phyloP scores from a whole-genome alignment of 306 rosid genomes.

The Quercus rubra region DNA sequence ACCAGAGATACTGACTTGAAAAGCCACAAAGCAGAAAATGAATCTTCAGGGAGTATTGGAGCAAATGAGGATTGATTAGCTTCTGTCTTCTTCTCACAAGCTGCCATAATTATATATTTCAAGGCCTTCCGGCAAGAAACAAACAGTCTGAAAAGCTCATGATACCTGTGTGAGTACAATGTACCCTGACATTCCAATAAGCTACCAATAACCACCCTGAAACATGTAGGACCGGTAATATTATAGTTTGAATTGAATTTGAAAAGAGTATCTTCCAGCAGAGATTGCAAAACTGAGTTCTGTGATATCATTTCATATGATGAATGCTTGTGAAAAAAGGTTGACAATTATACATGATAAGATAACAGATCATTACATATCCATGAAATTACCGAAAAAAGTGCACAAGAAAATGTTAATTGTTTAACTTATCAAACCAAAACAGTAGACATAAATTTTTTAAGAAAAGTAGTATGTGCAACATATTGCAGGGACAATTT shows the following conservation, averaged over 20 bases:
- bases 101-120: slow-evolving; percentile 42
- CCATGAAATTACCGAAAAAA: not conserved
- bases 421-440: too few species aligned
- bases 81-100: slow-evolving; percentile 43
- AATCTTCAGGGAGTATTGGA: slow-evolving; percentile 40
- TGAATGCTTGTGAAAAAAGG: not conserved
- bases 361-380: not conserved
- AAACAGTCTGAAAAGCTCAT: slow-evolving; percentile 64
- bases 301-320: not conserved
- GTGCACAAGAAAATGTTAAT: not conserved
- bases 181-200: slow-evolving; percentile 39
- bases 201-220: slow-evolving; percentile 69
- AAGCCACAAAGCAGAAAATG: slow-evolving; percentile 64
- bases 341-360: not conserved
- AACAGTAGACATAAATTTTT: too few species aligned
- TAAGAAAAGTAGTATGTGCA: too few species aligned
- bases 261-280: slow-evolving; percentile 13
- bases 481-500: too few species aligned
- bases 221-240: slow-evolving; percentile 22
- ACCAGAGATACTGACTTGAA: slow-evolving; percentile 59
- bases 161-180: slow-evolving; percentile 25
- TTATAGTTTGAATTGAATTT: not conserved
- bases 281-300: slow-evolving; percentile 9
- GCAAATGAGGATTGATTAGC: slow-evolving; percentile 25
- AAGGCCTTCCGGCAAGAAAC: slow-evolving; percentile 80